Base-by-base conservation (phyloP, 352 stramenopile species). In the Peronospora belbahrii region DNA sequence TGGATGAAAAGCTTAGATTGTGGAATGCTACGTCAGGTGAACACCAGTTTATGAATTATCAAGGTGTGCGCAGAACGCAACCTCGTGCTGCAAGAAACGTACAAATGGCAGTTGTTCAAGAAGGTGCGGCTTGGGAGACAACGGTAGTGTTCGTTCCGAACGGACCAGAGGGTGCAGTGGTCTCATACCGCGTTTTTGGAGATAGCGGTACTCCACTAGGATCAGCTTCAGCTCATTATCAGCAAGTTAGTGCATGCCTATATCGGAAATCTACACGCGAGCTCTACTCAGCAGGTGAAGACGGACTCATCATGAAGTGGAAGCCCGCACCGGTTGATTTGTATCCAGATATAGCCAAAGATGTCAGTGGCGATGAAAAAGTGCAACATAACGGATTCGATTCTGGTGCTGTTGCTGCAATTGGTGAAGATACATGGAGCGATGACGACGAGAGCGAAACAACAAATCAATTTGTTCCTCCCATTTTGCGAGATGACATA, bases 241-340 rank as follows among this genome's bases (percentile, higher is more conserved):
- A 74, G 19, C 68, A 75, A 15, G 67, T 86, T 9, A 70, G 65
- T 10, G 63, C 52, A 6, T 89, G 78, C 44, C 48, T 82, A 7
- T 87, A 89, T 27, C 68, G 78, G 0, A 67, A 64, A 28, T 48
- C 65, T 3, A 61, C 51, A 3, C 62, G 73, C 14, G 74, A 89
- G 36, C 44, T 89, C 0, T 83, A 71, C 28, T 84, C 72, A 2
- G 64, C 67, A 27, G 75, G 70, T 3, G 60, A 74, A 48, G 74
- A 87, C 44, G 78, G 75, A 2, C 48, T 87, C 14, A 85, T 89
- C 44, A 82, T 83, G 68, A 74, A 73, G 45, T 89, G 78, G 78
- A 77, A 53, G 13, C 63, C 74, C 0, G 44, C 51, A 5, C 35
- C 52, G 2, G 45, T 70, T 3, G 42, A 65, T 14, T 54, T 79